Conservation (phyloP, 768 basidiomycete species). For the Pholiota microspora region DNA sequence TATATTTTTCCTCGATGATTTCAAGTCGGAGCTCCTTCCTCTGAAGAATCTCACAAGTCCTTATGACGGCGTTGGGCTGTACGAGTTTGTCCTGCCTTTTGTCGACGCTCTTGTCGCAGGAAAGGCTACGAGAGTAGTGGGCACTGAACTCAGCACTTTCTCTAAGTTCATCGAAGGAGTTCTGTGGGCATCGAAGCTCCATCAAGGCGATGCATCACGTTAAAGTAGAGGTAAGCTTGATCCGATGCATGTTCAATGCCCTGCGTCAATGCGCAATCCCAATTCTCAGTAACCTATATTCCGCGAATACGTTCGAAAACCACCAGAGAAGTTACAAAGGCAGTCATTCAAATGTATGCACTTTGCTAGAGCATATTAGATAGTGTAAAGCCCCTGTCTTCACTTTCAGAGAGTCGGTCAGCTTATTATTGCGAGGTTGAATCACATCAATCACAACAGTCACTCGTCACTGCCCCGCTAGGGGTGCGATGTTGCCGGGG, state of each 20-base stretch:
- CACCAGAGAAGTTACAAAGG: too few species aligned
- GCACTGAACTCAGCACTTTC: constrained; percentile 76
- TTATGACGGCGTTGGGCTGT: constrained; percentile 23
- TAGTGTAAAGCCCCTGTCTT: neutral
- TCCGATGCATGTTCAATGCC: neutral
- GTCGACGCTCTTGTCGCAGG: constrained; percentile 71
- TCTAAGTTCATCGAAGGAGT: constrained; percentile 67
- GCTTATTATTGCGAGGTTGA: neutral
- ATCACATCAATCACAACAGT: constrained; percentile 5
- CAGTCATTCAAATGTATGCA: too few species aligned
- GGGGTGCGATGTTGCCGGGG: constrained; percentile 16
- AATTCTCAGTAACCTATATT: too few species aligned
- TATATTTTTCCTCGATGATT: constrained; percentile 25
- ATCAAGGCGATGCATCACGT: constrained; percentile 31
- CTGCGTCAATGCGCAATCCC: too few species aligned
- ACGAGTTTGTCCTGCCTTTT: constrained; percentile 47
- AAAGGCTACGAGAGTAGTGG: constrained; percentile 54
- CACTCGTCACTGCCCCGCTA: constrained; percentile 13
- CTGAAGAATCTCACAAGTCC: constrained; percentile 20
- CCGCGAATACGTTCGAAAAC: too few species aligned
- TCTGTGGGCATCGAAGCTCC: constrained; percentile 56
- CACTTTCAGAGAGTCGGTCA: too few species aligned
- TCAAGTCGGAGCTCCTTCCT: constrained; percentile 12
- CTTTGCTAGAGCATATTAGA: too few species aligned
- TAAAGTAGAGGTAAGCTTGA: neutral